phyloP scores from a whole-genome alignment of 169 alveolate species.

The Blepharisma undulans region DNA sequence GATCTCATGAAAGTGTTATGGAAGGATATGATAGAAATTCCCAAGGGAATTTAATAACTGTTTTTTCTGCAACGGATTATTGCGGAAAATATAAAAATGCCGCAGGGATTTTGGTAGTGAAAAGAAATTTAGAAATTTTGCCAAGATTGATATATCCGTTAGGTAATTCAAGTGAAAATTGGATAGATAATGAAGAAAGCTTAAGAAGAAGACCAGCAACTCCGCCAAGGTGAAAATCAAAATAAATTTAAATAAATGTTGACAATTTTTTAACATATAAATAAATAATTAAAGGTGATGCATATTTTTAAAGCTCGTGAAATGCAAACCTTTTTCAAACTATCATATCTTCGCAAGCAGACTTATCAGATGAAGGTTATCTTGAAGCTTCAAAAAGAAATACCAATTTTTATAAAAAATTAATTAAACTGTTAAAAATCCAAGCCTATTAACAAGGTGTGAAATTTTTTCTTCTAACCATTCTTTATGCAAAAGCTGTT shows the following conservation, averaged over 20 bases:
- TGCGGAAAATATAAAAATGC: slow-evolving; percentile 97
- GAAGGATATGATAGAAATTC: slow-evolving; percentile 99
- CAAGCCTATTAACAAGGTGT: background rate
- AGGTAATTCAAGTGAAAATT: background rate
- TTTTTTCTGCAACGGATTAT: slow-evolving; percentile 98
- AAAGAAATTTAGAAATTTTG: slow-evolving; percentile 95
- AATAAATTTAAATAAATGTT: no score
- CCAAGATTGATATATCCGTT: slow-evolving; percentile 97
- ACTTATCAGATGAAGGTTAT: no score
- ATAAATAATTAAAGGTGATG: no score
- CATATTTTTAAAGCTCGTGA: no score
- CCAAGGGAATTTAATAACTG: slow-evolving; percentile 97
- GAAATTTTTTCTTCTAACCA: background rate
- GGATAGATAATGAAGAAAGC: slow-evolving; percentile 25
- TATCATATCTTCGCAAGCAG: no score
- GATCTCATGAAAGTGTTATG: slow-evolving; percentile 99
- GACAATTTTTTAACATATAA: no score
- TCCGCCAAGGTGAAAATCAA: slow-evolving; percentile 32
- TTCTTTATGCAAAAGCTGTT: background rate
- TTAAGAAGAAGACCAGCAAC: slow-evolving; percentile 35
- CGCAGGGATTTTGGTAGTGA: slow-evolving; percentile 94
- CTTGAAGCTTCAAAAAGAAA: no score
- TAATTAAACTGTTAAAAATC: background rate
- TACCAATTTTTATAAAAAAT: no score
- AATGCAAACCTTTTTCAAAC: no score